phyloP scores from a whole-genome alignment of 495 filamentous ascomycete species.

The Bathelium albidoporum region DNA sequence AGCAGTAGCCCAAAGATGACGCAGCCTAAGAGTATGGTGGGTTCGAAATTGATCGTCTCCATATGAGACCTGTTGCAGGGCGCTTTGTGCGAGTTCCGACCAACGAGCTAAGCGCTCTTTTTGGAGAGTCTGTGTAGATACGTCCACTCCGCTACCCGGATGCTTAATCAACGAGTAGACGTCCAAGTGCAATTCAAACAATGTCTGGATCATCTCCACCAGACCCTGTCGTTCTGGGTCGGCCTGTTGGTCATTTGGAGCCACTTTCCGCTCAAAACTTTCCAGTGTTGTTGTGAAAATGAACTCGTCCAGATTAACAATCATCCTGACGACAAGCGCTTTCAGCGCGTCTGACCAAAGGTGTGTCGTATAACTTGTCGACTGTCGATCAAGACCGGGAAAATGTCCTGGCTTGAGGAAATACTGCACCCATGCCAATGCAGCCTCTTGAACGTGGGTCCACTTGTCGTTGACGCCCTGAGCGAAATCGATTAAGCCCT shows the following conservation, averaged over 20 bases:
- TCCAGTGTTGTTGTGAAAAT: slow-evolving; percentile 40
- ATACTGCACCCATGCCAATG: slow-evolving; percentile 22
- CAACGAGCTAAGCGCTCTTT: slow-evolving; percentile 65
- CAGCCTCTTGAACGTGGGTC: slow-evolving; percentile 25
- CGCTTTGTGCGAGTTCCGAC: slow-evolving; percentile 57
- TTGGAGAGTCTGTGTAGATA: slow-evolving; percentile 46
- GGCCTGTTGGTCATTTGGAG: background rate
- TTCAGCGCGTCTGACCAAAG: slow-evolving; percentile 70
- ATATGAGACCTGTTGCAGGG: slow-evolving; percentile 31
- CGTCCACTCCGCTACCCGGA: slow-evolving; percentile 58
- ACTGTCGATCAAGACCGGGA: background rate
- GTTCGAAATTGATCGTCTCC: slow-evolving; percentile 15
- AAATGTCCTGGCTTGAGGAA: slow-evolving; percentile 19
- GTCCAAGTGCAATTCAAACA: slow-evolving; percentile 86
- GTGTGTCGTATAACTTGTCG: slow-evolving; percentile 48
- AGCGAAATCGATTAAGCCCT: slow-evolving; percentile 20
- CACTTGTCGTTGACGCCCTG: slow-evolving; percentile 24
- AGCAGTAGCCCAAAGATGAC: slow-evolving; percentile 78
- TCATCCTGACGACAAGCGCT: slow-evolving; percentile 54
- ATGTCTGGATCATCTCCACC: slow-evolving; percentile 54
- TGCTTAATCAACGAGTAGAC: slow-evolving; percentile 68
- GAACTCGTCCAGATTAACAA: slow-evolving; percentile 57
- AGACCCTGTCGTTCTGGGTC: background rate
- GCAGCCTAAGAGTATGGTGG: slow-evolving; percentile 41
- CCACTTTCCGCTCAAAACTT: slow-evolving; percentile 24